phyloP scores from a whole-genome alignment of 192 early-diverging fungal genomes.

The Backusella sp. region DNA sequence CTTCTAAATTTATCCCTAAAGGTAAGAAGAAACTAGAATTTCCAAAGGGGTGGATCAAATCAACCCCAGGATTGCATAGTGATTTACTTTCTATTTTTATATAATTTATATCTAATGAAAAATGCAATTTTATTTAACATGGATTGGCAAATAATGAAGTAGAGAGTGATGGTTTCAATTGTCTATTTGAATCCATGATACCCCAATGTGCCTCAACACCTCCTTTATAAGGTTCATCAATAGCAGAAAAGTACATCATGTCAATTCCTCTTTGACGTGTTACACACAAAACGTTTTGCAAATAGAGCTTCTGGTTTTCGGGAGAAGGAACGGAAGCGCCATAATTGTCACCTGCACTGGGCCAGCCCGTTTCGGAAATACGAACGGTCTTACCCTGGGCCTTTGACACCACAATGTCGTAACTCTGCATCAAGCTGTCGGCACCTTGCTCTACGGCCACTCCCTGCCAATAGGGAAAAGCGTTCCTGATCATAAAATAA shows the following conservation, averaged over 20 bases:
- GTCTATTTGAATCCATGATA: slow-evolving; percentile 20
- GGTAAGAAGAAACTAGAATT: slow-evolving; percentile 53
- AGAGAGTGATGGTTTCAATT: slow-evolving; percentile 14
- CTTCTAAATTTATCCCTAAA: slow-evolving; percentile 52
- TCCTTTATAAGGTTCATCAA: slow-evolving; percentile 59
- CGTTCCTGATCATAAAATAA: slow-evolving; percentile 21
- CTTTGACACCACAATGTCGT: slow-evolving; percentile 42
- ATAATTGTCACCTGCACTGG: slow-evolving; percentile 48
- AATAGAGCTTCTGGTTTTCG: slow-evolving; percentile 44
- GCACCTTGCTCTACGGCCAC: slow-evolving; percentile 46
- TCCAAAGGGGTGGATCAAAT: slow-evolving; percentile 56
- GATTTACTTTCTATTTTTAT: background rate
- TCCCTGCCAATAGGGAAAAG: slow-evolving; percentile 57
- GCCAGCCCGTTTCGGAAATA: slow-evolving; percentile 65
- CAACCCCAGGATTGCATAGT: background rate
- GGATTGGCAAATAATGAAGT: background rate
- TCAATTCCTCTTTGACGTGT: slow-evolving; percentile 47
- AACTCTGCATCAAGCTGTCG: slow-evolving; percentile 47
- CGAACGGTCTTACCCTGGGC: slow-evolving; percentile 51
- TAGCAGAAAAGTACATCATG: slow-evolving; percentile 56
- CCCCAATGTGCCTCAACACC: slow-evolving; percentile 35
- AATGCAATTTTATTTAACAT: background rate
- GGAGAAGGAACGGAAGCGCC: slow-evolving; percentile 44
- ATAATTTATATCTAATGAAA: background rate
- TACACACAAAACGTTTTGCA: slow-evolving; percentile 45